Percentiles rank a stretch among this genome's conserved stretches.
Evolutionary conservation across 495 filamentous ascomycete genomes (phyloP).

Genomic region (Podospora australis): DNA sequence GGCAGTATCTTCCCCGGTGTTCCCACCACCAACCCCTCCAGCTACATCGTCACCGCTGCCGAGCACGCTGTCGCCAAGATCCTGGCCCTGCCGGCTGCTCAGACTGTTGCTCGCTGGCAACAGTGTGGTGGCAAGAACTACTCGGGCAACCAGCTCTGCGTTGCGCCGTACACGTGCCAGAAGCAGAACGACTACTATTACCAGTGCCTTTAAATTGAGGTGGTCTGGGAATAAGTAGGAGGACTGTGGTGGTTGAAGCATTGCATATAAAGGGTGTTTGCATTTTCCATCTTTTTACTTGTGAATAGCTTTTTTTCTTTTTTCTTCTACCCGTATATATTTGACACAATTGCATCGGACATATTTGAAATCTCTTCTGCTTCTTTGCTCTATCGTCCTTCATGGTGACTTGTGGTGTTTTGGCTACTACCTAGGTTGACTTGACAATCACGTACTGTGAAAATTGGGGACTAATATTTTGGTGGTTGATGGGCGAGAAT

Average conservation of each 20-base stretch:
- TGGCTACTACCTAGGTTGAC: no score
- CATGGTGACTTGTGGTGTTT: no score
- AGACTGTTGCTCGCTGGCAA: slow-evolving; percentile 9
- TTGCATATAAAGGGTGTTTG: not conserved
- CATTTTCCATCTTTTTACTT: no score
- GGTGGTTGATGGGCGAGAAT: not conserved
- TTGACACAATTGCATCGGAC: not conserved
- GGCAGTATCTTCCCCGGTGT: slow-evolving; percentile 58
- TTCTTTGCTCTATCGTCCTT: not conserved
- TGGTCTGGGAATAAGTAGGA: not conserved
- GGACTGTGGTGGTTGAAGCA: not conserved
- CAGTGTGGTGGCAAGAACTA: slow-evolving; percentile 42
- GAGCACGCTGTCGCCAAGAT: slow-evolving; percentile 50
- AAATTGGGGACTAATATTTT: not conserved
- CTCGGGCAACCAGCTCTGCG: slow-evolving; percentile 19
- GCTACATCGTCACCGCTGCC: slow-evolving; percentile 52
- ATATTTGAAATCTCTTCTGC: not conserved
- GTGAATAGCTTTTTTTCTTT: not conserved
- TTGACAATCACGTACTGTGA: no score
- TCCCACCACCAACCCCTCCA: slow-evolving; percentile 53
- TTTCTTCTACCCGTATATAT: not conserved
- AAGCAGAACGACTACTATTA: slow-evolving; percentile 22
- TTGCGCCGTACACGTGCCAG: slow-evolving; percentile 15
- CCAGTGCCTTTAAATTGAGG: slow-evolving; percentile 23
- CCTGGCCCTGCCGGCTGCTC: slow-evolving; percentile 31